These are phyloP conservation scores for Picocystis sp. DNA, from an alignment of 163 green algal species.

Conservation along the genomic window DNA sequence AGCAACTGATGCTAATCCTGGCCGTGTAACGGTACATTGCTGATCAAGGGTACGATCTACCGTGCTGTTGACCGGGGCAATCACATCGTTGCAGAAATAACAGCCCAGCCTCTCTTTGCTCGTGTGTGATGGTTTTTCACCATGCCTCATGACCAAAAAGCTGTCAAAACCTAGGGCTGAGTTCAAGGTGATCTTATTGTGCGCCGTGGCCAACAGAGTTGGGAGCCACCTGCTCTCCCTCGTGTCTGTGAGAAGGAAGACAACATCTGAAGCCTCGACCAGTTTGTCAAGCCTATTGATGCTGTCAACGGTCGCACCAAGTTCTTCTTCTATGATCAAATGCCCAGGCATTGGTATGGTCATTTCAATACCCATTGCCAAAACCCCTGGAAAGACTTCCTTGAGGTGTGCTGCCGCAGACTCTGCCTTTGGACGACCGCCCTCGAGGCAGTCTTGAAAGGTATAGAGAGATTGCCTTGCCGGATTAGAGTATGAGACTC, in stretches of 20 bases:
- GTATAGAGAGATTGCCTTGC: constrained; percentile 81
- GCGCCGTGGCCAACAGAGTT: constrained; percentile 57
- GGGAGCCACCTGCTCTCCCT: constrained; percentile 86
- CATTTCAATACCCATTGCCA: constrained; percentile 24
- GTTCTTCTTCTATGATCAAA: constrained; percentile 14
- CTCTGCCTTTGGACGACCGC: constrained; percentile 56
- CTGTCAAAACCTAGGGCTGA: constrained; percentile 80
- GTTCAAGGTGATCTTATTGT: constrained; percentile 74
- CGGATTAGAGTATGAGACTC: constrained; percentile 88
- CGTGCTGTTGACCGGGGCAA: constrained; percentile 63
- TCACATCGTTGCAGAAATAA: constrained; percentile 98
- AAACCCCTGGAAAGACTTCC: constrained; percentile 37
- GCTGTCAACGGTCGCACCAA: constrained; percentile 3
- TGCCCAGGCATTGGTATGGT: constrained; percentile 81
- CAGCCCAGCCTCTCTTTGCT: constrained; percentile 53
- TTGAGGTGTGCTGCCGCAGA: constrained; percentile 48
- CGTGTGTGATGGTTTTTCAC: background rate
- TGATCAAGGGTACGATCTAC: constrained; percentile 76
- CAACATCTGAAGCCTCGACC: constrained; percentile 43
- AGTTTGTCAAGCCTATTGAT: constrained; percentile 29
- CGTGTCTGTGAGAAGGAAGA: constrained; percentile 94
- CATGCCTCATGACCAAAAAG: constrained; percentile 46
- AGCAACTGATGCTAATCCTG: constrained; percentile 72
- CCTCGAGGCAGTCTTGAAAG: constrained; percentile 59
- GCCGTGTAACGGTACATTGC: constrained; percentile 85